Evolutionary conservation across 768 basidiomycete genomes (phyloP), one percentile per base, ranked within the genome.

Genomic region (Tubosaeta sp.): DNA sequence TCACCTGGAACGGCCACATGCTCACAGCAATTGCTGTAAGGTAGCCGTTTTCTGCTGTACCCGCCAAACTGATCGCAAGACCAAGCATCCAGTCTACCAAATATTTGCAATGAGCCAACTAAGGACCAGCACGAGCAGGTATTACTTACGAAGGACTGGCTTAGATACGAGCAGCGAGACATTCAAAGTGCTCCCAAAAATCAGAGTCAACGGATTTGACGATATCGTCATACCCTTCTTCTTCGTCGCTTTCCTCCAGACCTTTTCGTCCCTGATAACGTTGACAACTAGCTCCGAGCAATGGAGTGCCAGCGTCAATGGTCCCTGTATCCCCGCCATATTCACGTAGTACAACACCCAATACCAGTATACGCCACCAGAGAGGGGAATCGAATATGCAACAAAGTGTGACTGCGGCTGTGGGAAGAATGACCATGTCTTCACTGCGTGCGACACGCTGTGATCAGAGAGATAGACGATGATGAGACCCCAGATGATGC

Each of bases 71-170:
- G 34, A 68, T 58, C 4, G 64, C 60, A 29, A 68, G 60, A 9
- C 66, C 66, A 41, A 70, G 62, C 67, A 70, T 68, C 68, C 66
- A 66, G 38, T 68, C 66, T 68, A 35, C n/a, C n/a, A n/a, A n/a
- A n/a, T 4, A 19, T n/a, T 6, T 32, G 12, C 19, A 9, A 26
- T 53, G 33, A 50, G 13, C 29, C 43, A 35, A 10, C 12, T 13
- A 13, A 12, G 12, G 19, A 19, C 16, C 19, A 12, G 32, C 35
- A 29, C 7, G n/a, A 1, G 10, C 26, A 16, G 10, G 12, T 16
- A 5, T 5, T 27, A 59, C 67, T 54, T 38, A 69, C 65, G 66
- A 12, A 68, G 26, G 12, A 69, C 12, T 12, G 64, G 63, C 25
- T 68, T 69, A 14, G 55, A 49, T 8, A 48, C 1, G 3, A 68